Percentiles rank a stretch among this genome's conserved stretches.
These are phyloP conservation scores for Gamarada debralockiae DNA, from an alignment of 495 filamentous ascomycete species.

Conservation along the genomic window DNA sequence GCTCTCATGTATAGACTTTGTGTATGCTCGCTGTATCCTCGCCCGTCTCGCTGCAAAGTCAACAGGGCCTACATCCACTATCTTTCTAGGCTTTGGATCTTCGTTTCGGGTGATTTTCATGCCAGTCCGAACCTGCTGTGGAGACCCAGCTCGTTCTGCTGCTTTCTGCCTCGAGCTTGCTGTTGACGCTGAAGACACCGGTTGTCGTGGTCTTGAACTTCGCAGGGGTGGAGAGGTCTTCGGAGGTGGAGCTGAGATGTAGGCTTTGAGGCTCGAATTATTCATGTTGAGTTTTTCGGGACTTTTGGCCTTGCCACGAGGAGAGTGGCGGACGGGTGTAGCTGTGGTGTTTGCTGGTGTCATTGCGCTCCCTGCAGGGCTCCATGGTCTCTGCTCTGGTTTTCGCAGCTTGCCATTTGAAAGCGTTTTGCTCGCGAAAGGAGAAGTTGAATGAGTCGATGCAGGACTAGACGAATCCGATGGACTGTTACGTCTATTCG, in stretches of 20 bases:
- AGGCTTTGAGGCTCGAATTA: constrained; percentile 47
- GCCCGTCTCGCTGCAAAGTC: constrained; percentile 76
- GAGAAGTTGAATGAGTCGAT: constrained; percentile 48
- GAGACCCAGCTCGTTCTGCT: constrained; percentile 33
- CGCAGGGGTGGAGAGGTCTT: constrained; percentile 67
- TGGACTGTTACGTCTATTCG: constrained; percentile 34
- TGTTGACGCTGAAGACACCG: constrained; percentile 69
- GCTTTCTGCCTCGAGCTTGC: constrained; percentile 58
- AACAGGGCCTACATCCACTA: constrained; percentile 55
- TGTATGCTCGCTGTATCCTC: constrained; percentile 76
- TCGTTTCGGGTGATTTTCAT: constrained; percentile 32
- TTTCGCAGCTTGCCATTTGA: constrained; percentile 36
- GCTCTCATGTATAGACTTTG: constrained; percentile 66
- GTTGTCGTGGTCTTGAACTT: constrained; percentile 76
- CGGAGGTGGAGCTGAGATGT: constrained; percentile 43
- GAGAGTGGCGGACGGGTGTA: constrained; percentile 30
- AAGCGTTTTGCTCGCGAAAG: constrained; percentile 36
- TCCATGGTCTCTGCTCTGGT: constrained; percentile 29
- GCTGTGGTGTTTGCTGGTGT: constrained; percentile 24
- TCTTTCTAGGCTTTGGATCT: constrained; percentile 38
- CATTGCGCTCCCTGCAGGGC: constrained; percentile 29
- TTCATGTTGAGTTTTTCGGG: constrained; percentile 24
- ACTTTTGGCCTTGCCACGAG: constrained; percentile 23
- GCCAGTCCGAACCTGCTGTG: constrained; percentile 23
- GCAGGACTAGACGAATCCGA: constrained; percentile 39